A percentile compares a stretch with the other conserved stretches of the same genome.
Conservation (phyloP, 257 asterid genomes). For the Capsicum rhomboideum region DNA sequence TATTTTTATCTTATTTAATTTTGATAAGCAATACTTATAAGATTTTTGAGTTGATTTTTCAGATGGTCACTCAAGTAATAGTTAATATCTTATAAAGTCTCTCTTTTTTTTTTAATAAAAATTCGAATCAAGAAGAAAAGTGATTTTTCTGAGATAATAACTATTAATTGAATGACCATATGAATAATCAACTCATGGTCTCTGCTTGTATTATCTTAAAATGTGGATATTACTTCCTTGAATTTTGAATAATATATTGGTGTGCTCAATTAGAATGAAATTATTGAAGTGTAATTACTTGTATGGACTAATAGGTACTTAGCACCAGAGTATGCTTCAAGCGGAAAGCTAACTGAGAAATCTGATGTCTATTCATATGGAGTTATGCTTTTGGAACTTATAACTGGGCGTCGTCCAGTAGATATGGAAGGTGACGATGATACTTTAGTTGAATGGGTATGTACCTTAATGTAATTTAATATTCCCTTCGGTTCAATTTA, state of each 20-base stretch:
- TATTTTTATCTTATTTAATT: not conserved
- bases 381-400: conserved; percentile 68
- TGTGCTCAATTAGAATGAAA: not conserved
- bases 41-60: not conserved
- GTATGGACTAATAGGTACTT: conserved; percentile 37
- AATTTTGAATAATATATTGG: not conserved
- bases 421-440: conserved; percentile 60
- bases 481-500: not conserved
- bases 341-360: conserved; percentile 82
- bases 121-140: too few relatives aligned
- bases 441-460: conserved; percentile 83
- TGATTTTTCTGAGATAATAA: too few relatives aligned
- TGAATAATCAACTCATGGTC: not conserved
- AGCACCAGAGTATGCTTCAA: conserved; percentile 95
- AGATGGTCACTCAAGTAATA: too few relatives aligned
- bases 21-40: not conserved
- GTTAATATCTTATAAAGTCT: too few relatives aligned
- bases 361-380: conserved; percentile 88
- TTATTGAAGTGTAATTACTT: not conserved
- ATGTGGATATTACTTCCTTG: not conserved
- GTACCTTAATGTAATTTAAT: too few relatives aligned
- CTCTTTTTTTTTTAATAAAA: too few relatives aligned
- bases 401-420: conserved; percentile 69
- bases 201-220: not conserved
- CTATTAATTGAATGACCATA: not conserved